Evolutionary conservation across 1,284 basidiomycete species (phyloP).

Genomic region (Ustilago vetiveriae): DNA sequence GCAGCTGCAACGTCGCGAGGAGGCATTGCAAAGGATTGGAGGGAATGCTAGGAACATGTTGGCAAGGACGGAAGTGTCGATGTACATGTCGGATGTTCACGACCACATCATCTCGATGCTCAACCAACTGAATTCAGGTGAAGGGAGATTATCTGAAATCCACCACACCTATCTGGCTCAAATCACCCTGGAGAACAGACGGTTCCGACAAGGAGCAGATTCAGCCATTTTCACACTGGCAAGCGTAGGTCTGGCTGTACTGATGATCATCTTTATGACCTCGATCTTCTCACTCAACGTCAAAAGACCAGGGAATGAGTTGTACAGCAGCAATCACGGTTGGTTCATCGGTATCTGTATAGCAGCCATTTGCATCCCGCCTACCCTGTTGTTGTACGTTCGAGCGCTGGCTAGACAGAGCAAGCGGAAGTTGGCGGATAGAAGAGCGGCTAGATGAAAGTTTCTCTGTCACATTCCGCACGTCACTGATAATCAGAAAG

Average conservation of each 20-base stretch:
- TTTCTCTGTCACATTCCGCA: too few relatives aligned
- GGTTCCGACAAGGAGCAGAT: conserved; percentile 44
- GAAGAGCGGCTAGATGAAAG: conserved; percentile 13
- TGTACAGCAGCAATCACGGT: conserved; percentile 17
- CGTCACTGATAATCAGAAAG: too few relatives aligned
- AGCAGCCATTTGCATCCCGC: not conserved
- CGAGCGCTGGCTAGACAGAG: conserved; percentile 12
- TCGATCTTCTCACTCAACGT: conserved; percentile 71
- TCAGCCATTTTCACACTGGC: conserved; percentile 69
- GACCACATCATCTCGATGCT: conserved; percentile 92
- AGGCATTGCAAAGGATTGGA: conserved; percentile 33
- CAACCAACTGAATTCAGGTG: conserved; percentile 85
- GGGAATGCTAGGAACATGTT: conserved; percentile 36
- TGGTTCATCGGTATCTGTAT: conserved; percentile 30
- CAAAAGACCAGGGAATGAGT: conserved; percentile 68
- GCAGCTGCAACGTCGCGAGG: conserved; percentile 57
- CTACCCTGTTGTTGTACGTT: conserved; percentile 11
- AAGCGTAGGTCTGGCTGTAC: conserved; percentile 75
- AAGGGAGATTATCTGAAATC: conserved; percentile 85
- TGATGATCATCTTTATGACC: conserved; percentile 67
- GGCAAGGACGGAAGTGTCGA: conserved; percentile 66
- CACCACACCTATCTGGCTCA: conserved; percentile 86
- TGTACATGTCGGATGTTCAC: conserved; percentile 92
- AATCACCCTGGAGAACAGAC: conserved; percentile 74
- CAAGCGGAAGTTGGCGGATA: conserved; percentile 16